Base-by-base conservation (phyloP, 1,139 yeast genomes). In the Zygosaccharomyces pseudobailii region DNA sequence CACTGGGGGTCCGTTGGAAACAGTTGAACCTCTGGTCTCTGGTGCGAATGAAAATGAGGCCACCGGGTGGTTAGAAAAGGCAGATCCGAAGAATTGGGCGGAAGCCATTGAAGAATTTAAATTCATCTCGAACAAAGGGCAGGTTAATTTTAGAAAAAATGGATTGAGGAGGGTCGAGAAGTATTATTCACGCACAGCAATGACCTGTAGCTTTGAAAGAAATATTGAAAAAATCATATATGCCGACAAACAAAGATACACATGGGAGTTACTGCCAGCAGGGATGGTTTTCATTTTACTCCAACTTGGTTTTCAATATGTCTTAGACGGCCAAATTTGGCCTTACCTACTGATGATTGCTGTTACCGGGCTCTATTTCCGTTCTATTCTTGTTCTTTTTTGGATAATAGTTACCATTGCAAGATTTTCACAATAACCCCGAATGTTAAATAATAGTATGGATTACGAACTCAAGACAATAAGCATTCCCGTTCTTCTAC, bases 1-100 rank as follows among this genome's bases (percentile, higher is more conserved):
- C 60, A 82, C 81, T 40, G 99, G 98, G 13, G 99, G 99, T 0
- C 98, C 98, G 0, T 68, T 84, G 27, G 99, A 92, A 63, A 85
- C 96, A 0, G 74, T 92, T 8, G 74, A 75, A 1, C 66, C 78
- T 33, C 70, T 70, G 47, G 40, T 42, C 5, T 48, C 52, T 7
- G 70, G 68, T 38, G 68, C 69, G 1, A 64, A 69, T 43, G 67
- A 68, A 1, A 67, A 77, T 46, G 63, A 69, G 3, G 84, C 84
- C n/a, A 89, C 96, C 0, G 98, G 98, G 0, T 92, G 86, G 77
- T 74, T 82, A 28, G 76, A 81, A 30, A 74, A 74, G 3, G 73
- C 85, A 1, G 76, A 76, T 42, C 71, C 74, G 5, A 69, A 69
- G 3, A 68, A 70, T 42, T 92, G 97, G 97, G 74, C 84, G 5